These are phyloP conservation scores for Pichia phayaonensis DNA, from an alignment of 805 yeast genomes.

Conservation along the genomic window DNA sequence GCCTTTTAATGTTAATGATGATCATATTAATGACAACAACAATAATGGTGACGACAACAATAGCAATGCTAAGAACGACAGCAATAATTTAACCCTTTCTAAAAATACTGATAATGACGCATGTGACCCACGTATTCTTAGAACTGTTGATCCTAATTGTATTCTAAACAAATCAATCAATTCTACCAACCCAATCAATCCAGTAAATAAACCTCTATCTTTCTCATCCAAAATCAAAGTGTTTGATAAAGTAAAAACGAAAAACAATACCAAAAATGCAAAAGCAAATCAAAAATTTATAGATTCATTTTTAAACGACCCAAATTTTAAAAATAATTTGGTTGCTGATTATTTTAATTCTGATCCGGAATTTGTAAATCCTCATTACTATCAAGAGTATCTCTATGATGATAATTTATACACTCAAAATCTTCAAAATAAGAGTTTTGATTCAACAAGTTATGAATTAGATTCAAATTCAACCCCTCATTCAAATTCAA, in stretches of 20 bases:
- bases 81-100: neutral
- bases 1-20: neutral
- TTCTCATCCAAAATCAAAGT: neutral
- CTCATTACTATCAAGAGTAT: constrained; percentile 2
- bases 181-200: neutral
- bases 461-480: constrained; percentile 7
- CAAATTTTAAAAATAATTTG: neutral
- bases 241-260: neutral
- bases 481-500: neutral
- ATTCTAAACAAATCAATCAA: neutral
- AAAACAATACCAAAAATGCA: neutral
- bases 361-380: neutral
- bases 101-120: too few species aligned
- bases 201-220: neutral
- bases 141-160: neutral
- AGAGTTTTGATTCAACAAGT: constrained; percentile 5
- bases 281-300: neutral
- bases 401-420: constrained; percentile 1
- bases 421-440: neutral
- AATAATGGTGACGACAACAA: too few species aligned
- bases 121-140: neutral
- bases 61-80: too few species aligned
- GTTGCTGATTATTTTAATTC: neutral
- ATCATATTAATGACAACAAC: too few species aligned
- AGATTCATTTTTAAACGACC: neutral